phyloP scores from a whole-genome alignment of 1,139 yeast species.

The Hanseniaspora uvarum region DNA sequence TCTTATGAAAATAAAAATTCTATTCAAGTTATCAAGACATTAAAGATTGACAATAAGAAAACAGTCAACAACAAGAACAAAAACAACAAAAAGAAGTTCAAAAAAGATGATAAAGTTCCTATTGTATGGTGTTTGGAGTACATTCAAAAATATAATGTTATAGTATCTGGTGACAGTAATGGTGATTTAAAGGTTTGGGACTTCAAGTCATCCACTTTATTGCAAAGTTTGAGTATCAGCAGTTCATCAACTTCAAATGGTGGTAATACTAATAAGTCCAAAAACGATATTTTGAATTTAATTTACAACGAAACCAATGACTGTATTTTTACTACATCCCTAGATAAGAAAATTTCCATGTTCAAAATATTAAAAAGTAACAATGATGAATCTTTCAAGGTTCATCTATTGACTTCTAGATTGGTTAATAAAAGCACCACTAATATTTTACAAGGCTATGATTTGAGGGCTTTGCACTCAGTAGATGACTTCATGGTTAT shows the following conservation, averaged over 20 bases:
- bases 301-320: constrained; percentile 54
- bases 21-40: constrained; percentile 58
- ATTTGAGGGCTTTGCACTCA: constrained; percentile 9
- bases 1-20: constrained; percentile 25
- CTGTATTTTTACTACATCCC: constrained; percentile 77
- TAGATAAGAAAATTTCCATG: constrained; percentile 78
- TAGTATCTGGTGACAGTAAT: constrained; percentile 92
- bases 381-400: background rate
- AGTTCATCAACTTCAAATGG: background rate
- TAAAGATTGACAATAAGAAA: constrained; percentile 51
- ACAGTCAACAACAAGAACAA: constrained; percentile 5
- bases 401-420: constrained; percentile 4
- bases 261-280: constrained; percentile 47
- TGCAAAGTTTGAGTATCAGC: constrained; percentile 49
- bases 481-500: constrained; percentile 12
- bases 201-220: constrained; percentile 56
- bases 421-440: constrained; percentile 3
- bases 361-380: constrained; percentile 19
- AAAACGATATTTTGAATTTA: constrained; percentile 79
- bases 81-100: constrained; percentile 24
- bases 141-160: constrained; percentile 51
- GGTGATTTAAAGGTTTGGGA: constrained; percentile 95
- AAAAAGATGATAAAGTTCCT: constrained; percentile 64
- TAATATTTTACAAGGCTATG: constrained; percentile 11
- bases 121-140: constrained; percentile 77